Base-by-base conservation (phyloP, 2,329 filamentous ascomycete genomes). In the Corynespora cassiicola region DNA sequence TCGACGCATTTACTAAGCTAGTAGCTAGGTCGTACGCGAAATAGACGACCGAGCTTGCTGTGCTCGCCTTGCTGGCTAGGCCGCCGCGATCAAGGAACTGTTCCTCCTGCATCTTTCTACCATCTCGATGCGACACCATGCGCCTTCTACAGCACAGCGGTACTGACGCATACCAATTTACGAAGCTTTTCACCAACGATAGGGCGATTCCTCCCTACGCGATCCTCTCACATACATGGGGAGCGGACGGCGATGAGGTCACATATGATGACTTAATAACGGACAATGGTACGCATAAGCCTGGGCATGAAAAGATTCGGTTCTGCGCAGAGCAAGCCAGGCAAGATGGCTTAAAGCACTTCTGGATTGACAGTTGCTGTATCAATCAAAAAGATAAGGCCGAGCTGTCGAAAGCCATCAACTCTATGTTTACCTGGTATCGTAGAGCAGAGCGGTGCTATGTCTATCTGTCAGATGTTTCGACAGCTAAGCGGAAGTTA, bases 391-490 rank as follows among this genome's bases (percentile, higher is more conserved):
- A 6, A 23, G 15, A 6, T 20, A 33, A 23, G 7, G 18, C 31
- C 18, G 31, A 33, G 21, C 19, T 33, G 7, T 22, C 31, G 8
- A 9, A 31, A 18, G 15, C 18, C 12, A 18, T 31, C 18, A 16
- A 19, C 28, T 31, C 28, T 12, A 31, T 19, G 28, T 31, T 31
- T 18, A 15, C n/a, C 12, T 31, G 28, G 18, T 18, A 31, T 17
- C 19, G 18, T 24, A 33, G 35, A 2, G 29, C 38, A 15, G 11
- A 19, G 14, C 25, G 10, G 12, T 46, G 39, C 19, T 37, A 38
- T 16, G 42, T 35, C 15, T 46, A 34, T 21, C 39, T 45, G 4
- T 23, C 25, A 15, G 42, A 45, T 22, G 38, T 45, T 24, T 36
- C 31, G 29, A 9, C n/a, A n/a, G n/a, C n/a, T n/a, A n/a, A 29